A percentile compares a stretch with the other conserved stretches of the same genome.
Conservation (phyloP, 202 grass and related monocot species). For the Bolboschoenoplectus hybrid region DNA sequence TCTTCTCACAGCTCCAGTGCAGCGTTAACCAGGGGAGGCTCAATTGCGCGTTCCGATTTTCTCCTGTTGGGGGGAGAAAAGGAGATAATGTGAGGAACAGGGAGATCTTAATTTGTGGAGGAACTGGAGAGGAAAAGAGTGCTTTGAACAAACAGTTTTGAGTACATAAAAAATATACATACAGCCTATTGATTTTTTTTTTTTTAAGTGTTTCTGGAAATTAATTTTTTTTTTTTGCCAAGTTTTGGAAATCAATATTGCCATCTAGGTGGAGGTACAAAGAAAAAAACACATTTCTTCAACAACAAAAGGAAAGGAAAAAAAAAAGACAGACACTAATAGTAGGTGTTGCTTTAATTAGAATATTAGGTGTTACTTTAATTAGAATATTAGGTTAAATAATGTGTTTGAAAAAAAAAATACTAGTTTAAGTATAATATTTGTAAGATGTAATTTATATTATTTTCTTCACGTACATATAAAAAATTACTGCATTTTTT, state of each 20-base stretch:
- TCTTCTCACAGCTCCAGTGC: neutral
- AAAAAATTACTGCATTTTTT: too few relatives aligned
- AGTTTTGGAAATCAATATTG: neutral
- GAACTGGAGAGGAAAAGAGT: neutral
- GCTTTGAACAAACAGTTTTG: neutral
- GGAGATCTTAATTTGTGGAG: neutral
- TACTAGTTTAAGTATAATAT: neutral
- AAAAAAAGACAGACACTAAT: neutral
- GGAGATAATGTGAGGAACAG: neutral
- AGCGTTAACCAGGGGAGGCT: conserved; percentile 33
- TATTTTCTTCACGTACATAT: too few relatives aligned
- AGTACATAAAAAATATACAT: neutral
- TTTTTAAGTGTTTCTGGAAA: neutral
- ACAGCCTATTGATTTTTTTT: neutral
- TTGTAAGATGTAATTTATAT: neutral
- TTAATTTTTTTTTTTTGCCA: too few relatives aligned
- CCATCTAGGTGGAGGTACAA: neutral
- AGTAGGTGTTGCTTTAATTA: too few relatives aligned
- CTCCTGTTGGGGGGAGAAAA: neutral
- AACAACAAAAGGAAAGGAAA: neutral
- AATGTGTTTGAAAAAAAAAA: neutral
- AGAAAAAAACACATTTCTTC: neutral
- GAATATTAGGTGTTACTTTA: neutral
- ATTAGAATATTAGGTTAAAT: neutral
- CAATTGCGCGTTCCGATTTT: neutral